phyloP scores from a whole-genome alignment of 345 rosid genomes.

The Ceriops zippeliana region DNA sequence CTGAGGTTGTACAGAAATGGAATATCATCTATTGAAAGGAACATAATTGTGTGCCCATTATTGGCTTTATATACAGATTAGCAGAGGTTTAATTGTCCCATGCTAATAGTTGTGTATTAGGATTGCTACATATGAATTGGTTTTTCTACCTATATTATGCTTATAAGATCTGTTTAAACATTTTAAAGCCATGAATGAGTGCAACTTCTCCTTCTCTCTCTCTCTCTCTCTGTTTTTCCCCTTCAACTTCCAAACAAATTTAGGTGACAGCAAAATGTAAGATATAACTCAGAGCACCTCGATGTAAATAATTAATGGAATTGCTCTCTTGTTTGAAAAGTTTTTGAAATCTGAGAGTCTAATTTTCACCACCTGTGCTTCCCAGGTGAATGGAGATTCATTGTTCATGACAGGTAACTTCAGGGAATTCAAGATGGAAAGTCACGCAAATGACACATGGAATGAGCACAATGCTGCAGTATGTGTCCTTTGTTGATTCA shows the following conservation, averaged over 20 bases:
- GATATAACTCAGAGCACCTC: no score
- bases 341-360: neutral
- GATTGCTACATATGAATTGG: no score
- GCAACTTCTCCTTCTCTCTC: neutral
- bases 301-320: no score
- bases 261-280: no score
- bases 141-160: slow-evolving; percentile 8
- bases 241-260: no score
- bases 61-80: no score
- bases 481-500: slow-evolving; percentile 20
- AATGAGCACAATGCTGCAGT: slow-evolving; percentile 84
- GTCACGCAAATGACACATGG: slow-evolving; percentile 68
- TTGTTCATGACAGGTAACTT: slow-evolving; percentile 81
- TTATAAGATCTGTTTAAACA: neutral
- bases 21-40: no score
- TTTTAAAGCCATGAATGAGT: neutral
- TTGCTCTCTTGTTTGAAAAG: no score
- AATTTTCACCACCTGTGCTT: slow-evolving; percentile 9
- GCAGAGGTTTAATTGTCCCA: no score
- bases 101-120: no score
- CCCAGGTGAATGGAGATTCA: slow-evolving; percentile 95
- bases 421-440: slow-evolving; percentile 81
- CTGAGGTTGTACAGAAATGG: no score
- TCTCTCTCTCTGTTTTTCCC: neutral
- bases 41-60: no score